Evolutionary conservation across 805 yeast species (phyloP).

Genomic region (Groenewaldozyma salmanticensis): DNA sequence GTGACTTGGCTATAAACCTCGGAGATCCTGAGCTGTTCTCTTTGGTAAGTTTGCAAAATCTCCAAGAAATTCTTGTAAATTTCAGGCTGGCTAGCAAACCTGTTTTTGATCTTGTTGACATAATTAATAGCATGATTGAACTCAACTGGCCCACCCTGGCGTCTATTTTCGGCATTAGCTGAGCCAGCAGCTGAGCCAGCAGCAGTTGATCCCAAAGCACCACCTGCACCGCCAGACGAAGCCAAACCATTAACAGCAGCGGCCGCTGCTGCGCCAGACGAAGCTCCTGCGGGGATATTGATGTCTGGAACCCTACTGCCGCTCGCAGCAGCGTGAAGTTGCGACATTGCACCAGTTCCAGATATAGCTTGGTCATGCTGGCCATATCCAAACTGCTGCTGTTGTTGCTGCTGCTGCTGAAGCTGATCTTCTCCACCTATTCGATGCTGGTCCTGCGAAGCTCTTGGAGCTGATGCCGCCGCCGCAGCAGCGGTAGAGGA

Average conservation of each 20-base stretch:
- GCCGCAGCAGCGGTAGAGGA: not conserved
- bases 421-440: conserved; percentile 17
- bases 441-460: not conserved
- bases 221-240: not conserved
- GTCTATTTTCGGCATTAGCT: conserved; percentile 14
- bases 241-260: not conserved
- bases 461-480: not conserved
- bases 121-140: conserved; percentile 95
- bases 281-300: too few relatives aligned
- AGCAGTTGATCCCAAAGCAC: not conserved
- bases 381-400: conserved; percentile 23
- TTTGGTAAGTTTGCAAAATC: conserved; percentile 90
- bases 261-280: not conserved
- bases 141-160: conserved; percentile 62
- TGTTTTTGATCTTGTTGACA: conserved; percentile 90
- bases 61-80: conserved; percentile 91
- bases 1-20: conserved; percentile 95
- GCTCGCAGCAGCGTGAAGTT: conserved; percentile 33
- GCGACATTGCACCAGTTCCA: conserved; percentile 23
- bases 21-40: conserved; percentile 89
- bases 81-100: conserved; percentile 90
- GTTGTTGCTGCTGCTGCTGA: conserved; percentile 20
- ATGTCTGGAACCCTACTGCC: conserved; percentile 15
- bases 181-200: not conserved
- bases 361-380: conserved; percentile 14